Percentiles rank a stretch among this genome's conserved stretches.
Conservation (phyloP, 306 rosid species). For the Lupinus albus region DNA sequence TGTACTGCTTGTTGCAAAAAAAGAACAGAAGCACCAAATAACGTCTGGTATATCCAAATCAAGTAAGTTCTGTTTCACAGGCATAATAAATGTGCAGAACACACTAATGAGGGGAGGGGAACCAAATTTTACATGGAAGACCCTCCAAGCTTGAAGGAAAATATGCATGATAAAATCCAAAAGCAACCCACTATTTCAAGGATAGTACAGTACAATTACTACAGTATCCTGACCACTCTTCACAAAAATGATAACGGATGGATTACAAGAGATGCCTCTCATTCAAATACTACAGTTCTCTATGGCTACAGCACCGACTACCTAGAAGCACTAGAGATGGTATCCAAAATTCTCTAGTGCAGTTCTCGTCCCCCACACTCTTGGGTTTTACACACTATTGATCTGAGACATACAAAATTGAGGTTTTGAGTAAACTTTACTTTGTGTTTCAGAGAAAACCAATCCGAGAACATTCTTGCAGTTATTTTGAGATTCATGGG, state of each 20-base stretch:
- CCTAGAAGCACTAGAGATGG: not conserved
- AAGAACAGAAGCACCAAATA: not conserved
- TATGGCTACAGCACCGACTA: too few relatives aligned
- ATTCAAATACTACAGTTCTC: too few relatives aligned
- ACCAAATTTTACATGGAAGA: conserved; percentile 12
- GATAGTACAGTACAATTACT: not conserved
- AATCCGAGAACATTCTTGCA: not conserved
- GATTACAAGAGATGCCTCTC: conserved; percentile 9
- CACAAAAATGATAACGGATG: conserved; percentile 18
- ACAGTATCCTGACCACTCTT: not conserved
- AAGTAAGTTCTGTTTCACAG: not conserved
- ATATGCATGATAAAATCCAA: conserved; percentile 10
- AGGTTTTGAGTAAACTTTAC: conserved; percentile 4
- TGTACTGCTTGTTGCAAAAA: not conserved
- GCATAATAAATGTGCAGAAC: not conserved
- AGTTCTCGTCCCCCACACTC: not conserved
- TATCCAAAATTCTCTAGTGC: not conserved
- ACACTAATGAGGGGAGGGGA: not conserved
- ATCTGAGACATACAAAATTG: not conserved
- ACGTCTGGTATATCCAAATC: conserved; percentile 22
- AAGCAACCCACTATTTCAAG: conserved; percentile 20
- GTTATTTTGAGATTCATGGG: not conserved
- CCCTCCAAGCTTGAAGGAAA: conserved; percentile 2
- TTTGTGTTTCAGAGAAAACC: not conserved
- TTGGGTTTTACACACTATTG: not conserved